Evolutionary conservation across 2,329 filamentous ascomycete genomes (phyloP), one percentile per base, ranked within the genome.

Genomic region (Byssoonygena ceratinophila): DNA sequence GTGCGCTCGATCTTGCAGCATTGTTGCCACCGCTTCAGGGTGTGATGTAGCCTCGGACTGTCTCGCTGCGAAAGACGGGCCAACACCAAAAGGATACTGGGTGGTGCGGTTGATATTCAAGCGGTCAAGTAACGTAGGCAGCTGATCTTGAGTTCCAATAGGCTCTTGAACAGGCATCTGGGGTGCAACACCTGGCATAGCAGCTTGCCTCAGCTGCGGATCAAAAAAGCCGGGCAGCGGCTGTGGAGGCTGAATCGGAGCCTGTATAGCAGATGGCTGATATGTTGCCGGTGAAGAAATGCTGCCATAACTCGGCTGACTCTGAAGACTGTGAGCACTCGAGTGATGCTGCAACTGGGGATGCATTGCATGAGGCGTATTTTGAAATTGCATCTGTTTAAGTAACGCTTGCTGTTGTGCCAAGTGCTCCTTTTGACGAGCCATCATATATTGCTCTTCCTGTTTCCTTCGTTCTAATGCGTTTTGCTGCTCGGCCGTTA

Each of bases 401-500:
- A 81, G 84, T 47, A 82, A 76, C 54, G 89, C 82, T 63, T 94
- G 89, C 64, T 94, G 89, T 58, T 89, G 86, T 57, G 89, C 85
- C 52, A 96, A 79, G 60, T 88, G 87, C 66, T 98, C 92, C 60
- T 95, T 88, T 68, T 98, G 92, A 39, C 92, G 84, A 43, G 94
- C 92, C 81, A 97, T 94, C 32, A 94, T 76, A 66, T 92, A 95
- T 66, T 98, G 92, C 64, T 98, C 94, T 69, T 98, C 92, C 67
- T 98, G 92, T 74, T 98, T 98, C 49, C 92, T 80, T 51, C 92
- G 81, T 71, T 98, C 92, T 1, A 98, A 75, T 36, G 94, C 94
- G 70, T 98, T 98, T 66, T 98, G 92, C 68, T 98, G 92, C 63
- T 97, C 91, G 0, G 92, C 92, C 7, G 94, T 98, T 60, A 98